Evolutionary conservation across 768 basidiomycete genomes (phyloP).

Genomic region (Hemileccinum impolitum): DNA sequence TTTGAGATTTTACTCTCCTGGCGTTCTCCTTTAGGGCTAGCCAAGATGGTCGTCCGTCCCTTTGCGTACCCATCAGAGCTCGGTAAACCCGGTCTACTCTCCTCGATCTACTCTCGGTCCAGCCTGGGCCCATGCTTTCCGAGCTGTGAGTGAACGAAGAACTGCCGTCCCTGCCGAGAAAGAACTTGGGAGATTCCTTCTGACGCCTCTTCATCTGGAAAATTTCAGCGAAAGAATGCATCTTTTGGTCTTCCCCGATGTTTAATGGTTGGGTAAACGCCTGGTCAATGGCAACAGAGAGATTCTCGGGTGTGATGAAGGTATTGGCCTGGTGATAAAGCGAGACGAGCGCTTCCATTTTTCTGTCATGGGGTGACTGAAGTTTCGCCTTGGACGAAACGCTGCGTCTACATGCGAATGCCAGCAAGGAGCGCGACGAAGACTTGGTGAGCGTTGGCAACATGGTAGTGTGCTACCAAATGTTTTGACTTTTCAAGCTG

Average conservation of each 20-base stretch:
- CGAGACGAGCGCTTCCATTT: slow-evolving; percentile 68
- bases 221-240: slow-evolving; percentile 15
- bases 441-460: slow-evolving; percentile 2
- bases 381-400: slow-evolving; percentile 20
- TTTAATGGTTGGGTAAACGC: slow-evolving; percentile 43
- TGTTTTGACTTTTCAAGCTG: neutral
- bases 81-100: slow-evolving; percentile 25
- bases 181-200: slow-evolving; percentile 21
- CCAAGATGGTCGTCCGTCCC: slow-evolving; percentile 33
- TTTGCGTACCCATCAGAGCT: slow-evolving; percentile 28
- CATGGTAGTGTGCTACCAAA: slow-evolving; percentile 13
- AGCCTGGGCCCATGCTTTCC: slow-evolving; percentile 30
- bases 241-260: slow-evolving; percentile 18
- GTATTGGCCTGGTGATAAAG: slow-evolving; percentile 74
- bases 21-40: slow-evolving; percentile 30
- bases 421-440: slow-evolving; percentile 8
- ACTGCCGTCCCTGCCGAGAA: slow-evolving; percentile 26
- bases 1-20: slow-evolving; percentile 16
- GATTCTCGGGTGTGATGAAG: slow-evolving; percentile 70
- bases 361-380: slow-evolving; percentile 24
- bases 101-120: slow-evolving; percentile 25
- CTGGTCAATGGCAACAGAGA: slow-evolving; percentile 59
- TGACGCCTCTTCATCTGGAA: slow-evolving; percentile 9
- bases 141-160: neutral
- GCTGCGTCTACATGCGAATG: slow-evolving; percentile 10